Percentiles rank a stretch among this genome's conserved stretches.
phyloP scores from a whole-genome alignment of 441 rosid genomes.

The Croton laevigatus region DNA sequence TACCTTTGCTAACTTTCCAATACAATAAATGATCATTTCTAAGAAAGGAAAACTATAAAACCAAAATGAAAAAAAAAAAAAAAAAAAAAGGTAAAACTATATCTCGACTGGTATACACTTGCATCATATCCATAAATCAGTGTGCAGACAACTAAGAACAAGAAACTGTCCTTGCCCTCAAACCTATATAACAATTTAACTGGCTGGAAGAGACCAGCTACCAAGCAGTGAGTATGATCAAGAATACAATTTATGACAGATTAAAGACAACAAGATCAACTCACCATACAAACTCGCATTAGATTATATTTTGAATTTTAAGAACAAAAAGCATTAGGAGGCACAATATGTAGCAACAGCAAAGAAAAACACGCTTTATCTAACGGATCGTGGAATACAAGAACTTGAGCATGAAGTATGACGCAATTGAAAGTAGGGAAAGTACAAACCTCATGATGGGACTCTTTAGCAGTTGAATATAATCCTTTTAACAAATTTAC shows the following conservation, averaged over 20 bases:
- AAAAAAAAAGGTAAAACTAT: background rate
- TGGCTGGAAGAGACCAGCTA: background rate
- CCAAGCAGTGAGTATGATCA: background rate
- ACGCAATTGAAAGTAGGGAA: background rate
- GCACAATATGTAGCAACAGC: background rate
- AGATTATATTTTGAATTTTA: background rate
- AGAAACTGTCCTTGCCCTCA: background rate
- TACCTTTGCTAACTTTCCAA: background rate
- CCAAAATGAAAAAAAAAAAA: background rate
- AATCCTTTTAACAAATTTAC: constrained; percentile 36
- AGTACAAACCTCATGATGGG: constrained; percentile 73
- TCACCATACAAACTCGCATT: constrained; percentile 1
- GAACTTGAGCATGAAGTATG: background rate
- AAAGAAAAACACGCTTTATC: background rate
- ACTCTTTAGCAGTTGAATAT: constrained; percentile 46
- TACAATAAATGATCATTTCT: background rate
- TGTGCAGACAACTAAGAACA: background rate
- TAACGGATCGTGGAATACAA: background rate
- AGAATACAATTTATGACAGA: background rate
- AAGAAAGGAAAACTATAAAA: background rate
- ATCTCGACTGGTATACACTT: background rate
- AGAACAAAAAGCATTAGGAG: background rate
- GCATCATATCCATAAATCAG: background rate
- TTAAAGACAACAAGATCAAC: background rate
- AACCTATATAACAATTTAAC: background rate